These are phyloP conservation scores for Fomitopsis schrenkii DNA, from an alignment of 1,284 basidiomycete species.

Conservation along the genomic window DNA sequence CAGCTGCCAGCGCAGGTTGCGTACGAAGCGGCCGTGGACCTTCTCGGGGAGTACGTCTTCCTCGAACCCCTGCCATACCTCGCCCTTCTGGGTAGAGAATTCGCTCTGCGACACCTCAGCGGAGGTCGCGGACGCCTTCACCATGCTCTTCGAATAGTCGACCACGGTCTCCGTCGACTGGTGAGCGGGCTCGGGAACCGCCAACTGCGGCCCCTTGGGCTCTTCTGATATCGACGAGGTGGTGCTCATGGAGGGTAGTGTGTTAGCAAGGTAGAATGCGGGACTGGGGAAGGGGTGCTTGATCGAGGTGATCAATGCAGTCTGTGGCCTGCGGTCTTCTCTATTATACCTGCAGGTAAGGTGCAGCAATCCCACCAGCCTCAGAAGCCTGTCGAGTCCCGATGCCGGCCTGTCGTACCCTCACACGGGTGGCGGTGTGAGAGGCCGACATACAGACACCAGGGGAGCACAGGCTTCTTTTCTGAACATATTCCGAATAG, in stretches of 20 bases:
- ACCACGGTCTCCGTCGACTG: slow-evolving; percentile 4
- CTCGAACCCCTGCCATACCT: slow-evolving; percentile 46
- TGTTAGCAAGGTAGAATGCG: background rate
- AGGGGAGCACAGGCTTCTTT: background rate
- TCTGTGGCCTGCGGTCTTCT: background rate
- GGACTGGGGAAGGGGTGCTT: background rate
- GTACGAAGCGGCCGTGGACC: slow-evolving; percentile 35
- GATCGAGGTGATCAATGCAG: slow-evolving; percentile 1
- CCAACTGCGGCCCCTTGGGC: background rate
- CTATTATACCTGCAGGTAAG: background rate
- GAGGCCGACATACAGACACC: background rate
- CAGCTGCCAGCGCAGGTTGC: slow-evolving; percentile 50
- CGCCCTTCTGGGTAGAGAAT: slow-evolving; percentile 18
- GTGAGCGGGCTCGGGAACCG: slow-evolving; percentile 6
- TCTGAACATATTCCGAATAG: background rate
- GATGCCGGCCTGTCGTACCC: background rate
- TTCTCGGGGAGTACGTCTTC: slow-evolving; percentile 48
- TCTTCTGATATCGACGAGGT: background rate
- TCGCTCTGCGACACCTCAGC: slow-evolving; percentile 16
- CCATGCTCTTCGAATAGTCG: slow-evolving; percentile 4
- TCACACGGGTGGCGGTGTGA: background rate
- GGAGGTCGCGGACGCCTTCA: slow-evolving; percentile 9
- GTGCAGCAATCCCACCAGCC: background rate
- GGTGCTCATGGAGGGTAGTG: background rate
- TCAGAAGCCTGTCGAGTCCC: background rate